Evolutionary conservation across 2,329 filamentous ascomycete genomes (phyloP).

Genomic region (Ophiostoma angusticollis): DNA sequence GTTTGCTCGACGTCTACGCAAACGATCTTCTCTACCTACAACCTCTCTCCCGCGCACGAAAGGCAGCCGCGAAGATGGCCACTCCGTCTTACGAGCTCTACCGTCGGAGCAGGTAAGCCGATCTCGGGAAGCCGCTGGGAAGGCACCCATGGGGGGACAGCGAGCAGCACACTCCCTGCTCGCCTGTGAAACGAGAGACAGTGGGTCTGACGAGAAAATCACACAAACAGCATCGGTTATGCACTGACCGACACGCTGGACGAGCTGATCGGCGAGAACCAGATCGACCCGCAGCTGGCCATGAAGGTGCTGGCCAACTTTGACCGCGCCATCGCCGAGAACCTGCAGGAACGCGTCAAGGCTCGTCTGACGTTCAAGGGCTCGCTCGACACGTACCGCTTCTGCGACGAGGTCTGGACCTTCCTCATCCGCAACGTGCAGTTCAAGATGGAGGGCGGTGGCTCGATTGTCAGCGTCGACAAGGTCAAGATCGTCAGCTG

Average conservation of each 20-base stretch:
- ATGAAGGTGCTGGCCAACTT: conserved; percentile 98
- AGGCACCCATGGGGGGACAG: no score
- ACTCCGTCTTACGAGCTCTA: conserved; percentile 81
- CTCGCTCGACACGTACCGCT: conserved; percentile 93
- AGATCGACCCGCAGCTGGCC: conserved; percentile 93
- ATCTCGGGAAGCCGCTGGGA: no score
- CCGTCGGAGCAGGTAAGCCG: conserved; percentile 79
- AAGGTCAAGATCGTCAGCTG: conserved; percentile 98
- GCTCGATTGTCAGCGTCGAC: conserved; percentile 58
- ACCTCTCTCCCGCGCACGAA: neutral
- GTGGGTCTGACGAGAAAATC: neutral
- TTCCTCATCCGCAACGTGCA: conserved; percentile 97
- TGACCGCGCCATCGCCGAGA: conserved; percentile 83
- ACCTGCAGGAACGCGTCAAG: conserved; percentile 85
- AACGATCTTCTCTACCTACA: neutral
- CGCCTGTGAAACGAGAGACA: no score
- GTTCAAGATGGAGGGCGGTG: conserved; percentile 88
- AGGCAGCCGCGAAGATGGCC: conserved; percentile 16
- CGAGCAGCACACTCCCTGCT: no score
- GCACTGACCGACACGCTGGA: conserved; percentile 94
- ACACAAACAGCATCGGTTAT: conserved; percentile 63
- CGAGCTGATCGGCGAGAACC: conserved; percentile 84
- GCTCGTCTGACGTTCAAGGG: conserved; percentile 92
- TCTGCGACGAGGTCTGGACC: conserved; percentile 99
- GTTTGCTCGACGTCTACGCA: no score